Conservation (phyloP, 139 green algal genomes). For the Eudorina sp. region DNA sequence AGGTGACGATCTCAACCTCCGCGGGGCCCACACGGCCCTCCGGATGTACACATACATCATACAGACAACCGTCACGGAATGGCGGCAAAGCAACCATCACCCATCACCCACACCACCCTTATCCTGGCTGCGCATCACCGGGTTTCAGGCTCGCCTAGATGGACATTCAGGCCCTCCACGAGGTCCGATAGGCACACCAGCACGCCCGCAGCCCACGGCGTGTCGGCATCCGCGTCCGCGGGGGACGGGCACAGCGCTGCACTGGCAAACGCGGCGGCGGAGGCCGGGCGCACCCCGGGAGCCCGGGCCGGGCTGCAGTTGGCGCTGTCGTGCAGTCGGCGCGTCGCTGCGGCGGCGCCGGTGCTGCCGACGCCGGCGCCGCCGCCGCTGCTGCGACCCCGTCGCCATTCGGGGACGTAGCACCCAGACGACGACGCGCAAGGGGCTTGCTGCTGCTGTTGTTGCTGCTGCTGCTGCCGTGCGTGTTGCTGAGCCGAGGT, state of each 20-base stretch:
- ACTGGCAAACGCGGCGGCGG: background rate
- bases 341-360: background rate
- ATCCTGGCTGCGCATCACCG: no score
- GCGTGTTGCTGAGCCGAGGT: no score
- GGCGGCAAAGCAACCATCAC: no score
- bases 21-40: no score
- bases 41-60: no score
- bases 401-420: background rate
- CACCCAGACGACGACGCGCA: background rate
- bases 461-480: background rate
- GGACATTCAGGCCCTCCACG: background rate
- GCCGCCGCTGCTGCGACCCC: background rate
- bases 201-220: background rate
- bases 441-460: background rate
- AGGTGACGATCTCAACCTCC: no score
- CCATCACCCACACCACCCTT: background rate
- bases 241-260: background rate
- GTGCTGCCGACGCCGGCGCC: background rate
- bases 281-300: no score
- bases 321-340: background rate
- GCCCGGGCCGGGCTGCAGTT: background rate
- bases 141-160: background rate
- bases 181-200: background rate
- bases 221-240: background rate
- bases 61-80: no score